phyloP scores from a whole-genome alignment of 805 yeast genomes.

The Sugiyamaella chiloensis region DNA sequence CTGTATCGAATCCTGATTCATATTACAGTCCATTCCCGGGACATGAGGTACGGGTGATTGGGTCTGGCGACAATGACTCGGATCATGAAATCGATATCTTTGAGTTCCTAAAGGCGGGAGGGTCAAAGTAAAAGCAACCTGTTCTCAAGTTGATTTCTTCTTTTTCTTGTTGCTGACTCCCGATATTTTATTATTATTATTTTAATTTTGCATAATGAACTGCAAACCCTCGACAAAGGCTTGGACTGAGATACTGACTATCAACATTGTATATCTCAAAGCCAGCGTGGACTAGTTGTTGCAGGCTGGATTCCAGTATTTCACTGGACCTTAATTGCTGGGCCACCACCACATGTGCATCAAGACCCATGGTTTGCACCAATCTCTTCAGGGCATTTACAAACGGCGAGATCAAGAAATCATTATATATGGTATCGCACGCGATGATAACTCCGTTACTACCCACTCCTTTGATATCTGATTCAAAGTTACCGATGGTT shows the following conservation, averaged over 20 bases:
- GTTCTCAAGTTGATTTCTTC: too few species aligned
- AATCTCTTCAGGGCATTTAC: slow-evolving; percentile 40
- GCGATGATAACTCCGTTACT: slow-evolving; percentile 47
- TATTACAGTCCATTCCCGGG: slow-evolving; percentile 11
- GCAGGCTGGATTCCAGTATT: slow-evolving; percentile 47
- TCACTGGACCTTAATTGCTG: slow-evolving; percentile 55
- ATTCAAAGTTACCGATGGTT: slow-evolving; percentile 32
- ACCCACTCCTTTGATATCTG: slow-evolving; percentile 15
- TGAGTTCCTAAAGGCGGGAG: slow-evolving; percentile 10
- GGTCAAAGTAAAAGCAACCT: too few species aligned
- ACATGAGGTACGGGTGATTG: slow-evolving; percentile 2
- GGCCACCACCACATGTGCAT: slow-evolving; percentile 42
- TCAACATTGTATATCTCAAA: slow-evolving; percentile 31
- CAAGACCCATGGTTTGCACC: slow-evolving; percentile 29
- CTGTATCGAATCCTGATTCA: background rate
- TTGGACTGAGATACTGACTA: slow-evolving; percentile 10
- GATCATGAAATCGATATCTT: slow-evolving; percentile 12
- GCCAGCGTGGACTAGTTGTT: slow-evolving; percentile 30
- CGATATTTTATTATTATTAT: too few species aligned
- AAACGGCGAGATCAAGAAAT: slow-evolving; percentile 50
- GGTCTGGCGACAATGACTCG: slow-evolving; percentile 4
- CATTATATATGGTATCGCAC: slow-evolving; percentile 66
- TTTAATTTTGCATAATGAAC: slow-evolving; percentile 15
- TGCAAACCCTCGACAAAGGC: slow-evolving; percentile 19
- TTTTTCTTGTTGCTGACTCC: too few species aligned